Evolutionary conservation across 805 yeast genomes (phyloP).

Genomic region (Candida saitoana): DNA sequence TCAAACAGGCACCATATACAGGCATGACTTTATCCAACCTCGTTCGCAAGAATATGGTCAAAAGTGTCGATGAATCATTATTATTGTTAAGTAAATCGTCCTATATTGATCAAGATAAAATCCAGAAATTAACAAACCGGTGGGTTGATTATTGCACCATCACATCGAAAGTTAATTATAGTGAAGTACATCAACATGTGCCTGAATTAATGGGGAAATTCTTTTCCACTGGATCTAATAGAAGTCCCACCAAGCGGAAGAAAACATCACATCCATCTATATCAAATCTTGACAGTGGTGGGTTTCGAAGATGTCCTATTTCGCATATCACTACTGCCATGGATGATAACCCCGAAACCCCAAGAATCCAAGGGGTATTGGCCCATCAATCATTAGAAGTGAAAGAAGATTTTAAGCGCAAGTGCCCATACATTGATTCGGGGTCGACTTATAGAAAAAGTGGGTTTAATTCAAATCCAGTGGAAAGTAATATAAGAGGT

Average conservation of each 20-base stretch:
- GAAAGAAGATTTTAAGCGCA: conserved; percentile 5
- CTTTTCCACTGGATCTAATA: neutral
- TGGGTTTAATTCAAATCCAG: conserved; percentile 4
- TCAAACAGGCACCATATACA: conserved; percentile 1
- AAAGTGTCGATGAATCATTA: neutral
- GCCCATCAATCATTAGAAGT: conserved; percentile 27
- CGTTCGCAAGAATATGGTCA: neutral
- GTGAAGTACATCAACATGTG: conserved; percentile 29
- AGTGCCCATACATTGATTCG: conserved; percentile 32
- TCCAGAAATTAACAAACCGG: conserved; percentile 1
- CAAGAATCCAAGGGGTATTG: conserved; percentile 20
- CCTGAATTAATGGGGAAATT: conserved; percentile 18
- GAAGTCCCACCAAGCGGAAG: neutral
- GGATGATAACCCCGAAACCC: conserved; percentile 11
- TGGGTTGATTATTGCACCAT: conserved; percentile 4
- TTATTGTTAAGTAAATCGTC: neutral
- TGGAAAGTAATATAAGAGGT: conserved; percentile 19
- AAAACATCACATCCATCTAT: neutral
- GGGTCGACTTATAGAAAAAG: neutral
- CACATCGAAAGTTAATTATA: conserved; percentile 17
- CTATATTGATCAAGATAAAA: conserved; percentile 1
- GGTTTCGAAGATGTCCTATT: conserved; percentile 20
- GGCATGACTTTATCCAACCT: neutral
- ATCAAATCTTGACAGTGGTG: conserved; percentile 5
- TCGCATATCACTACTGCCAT: conserved; percentile 21